Conservation (phyloP, 495 filamentous ascomycete genomes). For the Penicillium ucsense region DNA sequence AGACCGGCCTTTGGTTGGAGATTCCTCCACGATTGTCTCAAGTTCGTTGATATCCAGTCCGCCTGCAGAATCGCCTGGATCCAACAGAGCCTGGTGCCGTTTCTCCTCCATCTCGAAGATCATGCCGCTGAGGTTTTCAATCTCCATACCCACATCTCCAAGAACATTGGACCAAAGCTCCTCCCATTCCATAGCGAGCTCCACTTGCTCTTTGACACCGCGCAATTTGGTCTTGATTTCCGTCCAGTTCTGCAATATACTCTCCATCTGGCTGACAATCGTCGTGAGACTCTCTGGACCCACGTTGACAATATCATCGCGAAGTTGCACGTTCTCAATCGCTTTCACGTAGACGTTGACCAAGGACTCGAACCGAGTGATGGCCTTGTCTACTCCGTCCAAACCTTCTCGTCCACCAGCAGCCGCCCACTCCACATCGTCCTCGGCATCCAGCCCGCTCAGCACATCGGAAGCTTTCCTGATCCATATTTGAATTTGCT, state of each 20-base stretch:
- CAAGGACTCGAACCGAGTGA: slow-evolving; percentile 72
- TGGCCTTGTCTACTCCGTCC: slow-evolving; percentile 79
- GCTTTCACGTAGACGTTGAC: slow-evolving; percentile 83
- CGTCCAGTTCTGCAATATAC: slow-evolving; percentile 73
- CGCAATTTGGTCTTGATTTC: slow-evolving; percentile 65
- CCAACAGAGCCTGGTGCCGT: slow-evolving; percentile 61
- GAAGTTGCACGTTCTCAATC: slow-evolving; percentile 77
- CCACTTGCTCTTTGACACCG: slow-evolving; percentile 78
- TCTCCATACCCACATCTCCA: slow-evolving; percentile 84
- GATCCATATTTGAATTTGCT: slow-evolving; percentile 89
- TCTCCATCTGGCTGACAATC: slow-evolving; percentile 80
- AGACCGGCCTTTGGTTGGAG: slow-evolving; percentile 46
- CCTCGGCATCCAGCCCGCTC: slow-evolving; percentile 75
- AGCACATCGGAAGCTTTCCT: slow-evolving; percentile 81
- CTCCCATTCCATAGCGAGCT: slow-evolving; percentile 97
- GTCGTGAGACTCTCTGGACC: slow-evolving; percentile 54
- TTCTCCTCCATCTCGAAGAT: slow-evolving; percentile 97
- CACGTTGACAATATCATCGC: slow-evolving; percentile 66
- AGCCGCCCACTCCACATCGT: slow-evolving; percentile 96
- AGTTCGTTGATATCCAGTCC: slow-evolving; percentile 79
- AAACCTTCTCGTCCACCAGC: slow-evolving; percentile 83
- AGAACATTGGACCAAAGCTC: slow-evolving; percentile 91
- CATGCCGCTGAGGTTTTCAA: slow-evolving; percentile 69
- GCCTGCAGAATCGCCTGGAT: slow-evolving; percentile 44
- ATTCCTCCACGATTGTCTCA: slow-evolving; percentile 90